These are phyloP conservation scores for Triglochin maritima DNA, from an alignment of 106 monocot species.

Conservation along the genomic window DNA sequence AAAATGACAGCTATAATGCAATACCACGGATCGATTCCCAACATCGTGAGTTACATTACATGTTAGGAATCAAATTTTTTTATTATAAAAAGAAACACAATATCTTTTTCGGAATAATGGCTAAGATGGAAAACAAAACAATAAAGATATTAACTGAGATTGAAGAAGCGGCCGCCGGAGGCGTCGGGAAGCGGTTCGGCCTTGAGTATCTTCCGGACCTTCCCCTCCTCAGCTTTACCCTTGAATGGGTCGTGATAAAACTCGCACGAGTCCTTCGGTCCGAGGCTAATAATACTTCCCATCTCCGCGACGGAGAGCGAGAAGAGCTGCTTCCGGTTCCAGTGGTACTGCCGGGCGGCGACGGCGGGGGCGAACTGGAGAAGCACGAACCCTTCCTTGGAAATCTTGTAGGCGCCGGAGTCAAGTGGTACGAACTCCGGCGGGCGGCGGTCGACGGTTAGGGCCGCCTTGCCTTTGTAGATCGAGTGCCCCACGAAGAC, in stretches of 20 bases:
- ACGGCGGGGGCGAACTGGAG: slow-evolving; percentile 85
- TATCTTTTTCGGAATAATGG: no score
- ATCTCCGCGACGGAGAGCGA: slow-evolving; percentile 78
- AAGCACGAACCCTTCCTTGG: slow-evolving; percentile 73
- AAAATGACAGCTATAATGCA: no score
- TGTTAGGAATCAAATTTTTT: no score
- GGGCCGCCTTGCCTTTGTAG: slow-evolving; percentile 95
- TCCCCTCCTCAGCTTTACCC: slow-evolving; percentile 93
- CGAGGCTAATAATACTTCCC: slow-evolving; percentile 71
- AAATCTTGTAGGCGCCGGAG: slow-evolving; percentile 73
- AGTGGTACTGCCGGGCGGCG: slow-evolving; percentile 75
- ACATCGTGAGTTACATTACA: no score
- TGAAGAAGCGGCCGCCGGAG: slow-evolving; percentile 69
- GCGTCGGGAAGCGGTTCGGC: slow-evolving; percentile 96
- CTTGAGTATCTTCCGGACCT: slow-evolving; percentile 76
- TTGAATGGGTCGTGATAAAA: slow-evolving; percentile 94
- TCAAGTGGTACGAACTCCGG: slow-evolving; percentile 83
- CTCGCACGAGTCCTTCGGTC: slow-evolving; percentile 75
- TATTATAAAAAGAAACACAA: no score
- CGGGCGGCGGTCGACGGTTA: slow-evolving; percentile 57
- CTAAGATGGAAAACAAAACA: background rate
- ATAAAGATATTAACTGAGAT: slow-evolving; percentile 57
- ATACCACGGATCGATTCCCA: no score
- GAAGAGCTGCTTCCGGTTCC: slow-evolving; percentile 91
- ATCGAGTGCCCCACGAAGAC: slow-evolving; percentile 74